Base-by-base conservation (phyloP, 257 asterid genomes). In the Thymus mandschuricus region DNA sequence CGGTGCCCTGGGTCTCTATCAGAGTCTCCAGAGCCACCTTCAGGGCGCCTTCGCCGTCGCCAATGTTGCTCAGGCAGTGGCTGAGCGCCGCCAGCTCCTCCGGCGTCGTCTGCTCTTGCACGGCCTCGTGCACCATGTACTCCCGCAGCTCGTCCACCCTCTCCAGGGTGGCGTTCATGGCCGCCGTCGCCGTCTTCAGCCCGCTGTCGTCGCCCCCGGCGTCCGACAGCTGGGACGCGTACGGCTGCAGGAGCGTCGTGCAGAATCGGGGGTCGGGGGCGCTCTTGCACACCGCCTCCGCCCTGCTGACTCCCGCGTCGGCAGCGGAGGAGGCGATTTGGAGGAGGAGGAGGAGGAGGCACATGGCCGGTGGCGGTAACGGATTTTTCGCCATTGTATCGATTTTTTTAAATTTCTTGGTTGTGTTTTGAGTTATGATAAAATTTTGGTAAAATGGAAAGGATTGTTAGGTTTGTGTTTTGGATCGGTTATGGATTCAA, bases 31-130 rank as follows among this genome's bases (percentile, higher is more conserved):
- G 10, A 38, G 68, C 68, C 68, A 43, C 68, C 68, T 43, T 10
- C 34, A 62, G n/a, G 40, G 54, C 68, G 15, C 68, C 68, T 2
- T 62, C 68, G 51, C 54, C 54, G 54, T 62, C 28, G 68, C 68
- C 54, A 27, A 62, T 6, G 15, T 43, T 62, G 68, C 68, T 15
- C 1, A 62, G 68, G 54, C 68, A 62, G 6, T 15, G n/a, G 31
- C 38, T 21, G 10, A 62, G 15, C 10, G 35, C 8, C 10, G 15
- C 38, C 9, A 41, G 54, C 4, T 62, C 38, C 12, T 62, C 68
- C 10, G 68, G 40, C 10, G 38, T 43, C 38, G 68, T 41, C 38
- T 27, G 27, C 5, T 62, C 52, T 38, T 44, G 68, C 54, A 62
- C 54, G 27, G 68, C 68, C 34, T 43, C 50, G 38, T 27, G 35